These are phyloP conservation scores for Lactarius hatsudake DNA, from an alignment of 768 basidiomycete species.

Conservation along the genomic window DNA sequence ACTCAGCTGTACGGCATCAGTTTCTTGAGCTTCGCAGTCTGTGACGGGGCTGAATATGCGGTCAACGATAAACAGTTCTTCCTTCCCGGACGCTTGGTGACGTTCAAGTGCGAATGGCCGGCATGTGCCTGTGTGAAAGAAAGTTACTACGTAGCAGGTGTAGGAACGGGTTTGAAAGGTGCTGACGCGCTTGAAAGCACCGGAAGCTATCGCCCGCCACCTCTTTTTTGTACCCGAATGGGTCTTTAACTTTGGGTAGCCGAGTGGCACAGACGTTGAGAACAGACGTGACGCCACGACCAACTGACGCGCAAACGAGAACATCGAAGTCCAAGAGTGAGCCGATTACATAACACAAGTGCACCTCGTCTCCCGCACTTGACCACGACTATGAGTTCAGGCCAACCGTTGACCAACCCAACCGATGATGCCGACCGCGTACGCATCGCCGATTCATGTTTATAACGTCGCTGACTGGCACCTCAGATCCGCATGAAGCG, in stretches of 20 bases:
- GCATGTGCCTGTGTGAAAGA: conserved; percentile 53
- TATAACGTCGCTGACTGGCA: neutral
- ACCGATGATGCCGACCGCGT: conserved; percentile 83
- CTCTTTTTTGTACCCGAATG: conserved; percentile 82
- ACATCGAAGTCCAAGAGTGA: conserved; percentile 27
- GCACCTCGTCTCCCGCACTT: neutral
- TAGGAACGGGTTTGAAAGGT: neutral
- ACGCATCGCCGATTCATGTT: conserved; percentile 21
- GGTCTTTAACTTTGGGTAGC: conserved; percentile 75
- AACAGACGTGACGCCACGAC: conserved; percentile 40
- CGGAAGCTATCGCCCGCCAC: conserved; percentile 67
- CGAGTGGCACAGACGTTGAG: conserved; percentile 53
- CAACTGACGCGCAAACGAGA: conserved; percentile 28
- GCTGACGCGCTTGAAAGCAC: conserved; percentile 71
- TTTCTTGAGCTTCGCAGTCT: conserved; percentile 67
- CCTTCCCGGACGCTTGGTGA: conserved; percentile 57
- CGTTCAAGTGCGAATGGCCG: conserved; percentile 72
- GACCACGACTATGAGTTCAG: conserved; percentile 27
- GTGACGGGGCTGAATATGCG: conserved; percentile 61
- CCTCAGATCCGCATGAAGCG: conserved; percentile 87
- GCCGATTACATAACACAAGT: conserved; percentile 10
- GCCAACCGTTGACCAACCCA: conserved; percentile 37
- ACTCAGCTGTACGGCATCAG: conserved; percentile 65
- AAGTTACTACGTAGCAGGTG: neutral
- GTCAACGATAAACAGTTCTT: conserved; percentile 66